Base-by-base conservation (phyloP, 805 yeast species). In the Nakazawaea populi region DNA sequence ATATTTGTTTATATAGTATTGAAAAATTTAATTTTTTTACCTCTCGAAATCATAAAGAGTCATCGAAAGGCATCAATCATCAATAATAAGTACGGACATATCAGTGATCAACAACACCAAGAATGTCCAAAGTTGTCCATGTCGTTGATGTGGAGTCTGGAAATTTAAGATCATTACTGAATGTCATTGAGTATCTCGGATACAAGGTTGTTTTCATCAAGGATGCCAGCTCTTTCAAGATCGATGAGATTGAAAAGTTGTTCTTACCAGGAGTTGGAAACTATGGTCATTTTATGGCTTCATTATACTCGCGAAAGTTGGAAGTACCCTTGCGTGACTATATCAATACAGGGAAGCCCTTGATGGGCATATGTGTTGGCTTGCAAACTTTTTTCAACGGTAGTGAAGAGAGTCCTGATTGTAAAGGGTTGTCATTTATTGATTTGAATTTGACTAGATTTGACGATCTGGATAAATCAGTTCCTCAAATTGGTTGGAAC, bases 321-420 rank as follows among this genome's bases (percentile, higher is more conserved):
- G 80, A 75, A 11, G 76, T 71, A 37, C 96, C 95, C 0, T 69
- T 95, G 29, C 70, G 68, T 48, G 66, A 76, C 43, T 90, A 89
- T 60, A 82, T 91, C 37, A 68, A 72, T 6, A 71, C 86, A n/a
- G 97, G 96, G 1, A 82, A 82, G 59, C 89, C 95, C 12, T 70
- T 94, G 31, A 89, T 94, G 96, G 99, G 99, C 5, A 89, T 94
- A 55, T 94, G 99, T 71, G 98, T 94, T 42, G 99, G 99, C 6
- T 72, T 94, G 51, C 99, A 94, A 66, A 76, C 96, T 1, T 73
- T 94, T 37, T 89, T 92, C 60, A 67, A 68, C 14, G 81, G 83
- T 1, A 86, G 96, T 47, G 87, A 76, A 53, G 99, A 94, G 65
- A 77, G 85, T 46, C 83, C 88, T 12, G 72, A 66, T 12, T 53